Base-by-base conservation (phyloP, 1,284 basidiomycete genomes). In the Cerioporus squamosus region DNA sequence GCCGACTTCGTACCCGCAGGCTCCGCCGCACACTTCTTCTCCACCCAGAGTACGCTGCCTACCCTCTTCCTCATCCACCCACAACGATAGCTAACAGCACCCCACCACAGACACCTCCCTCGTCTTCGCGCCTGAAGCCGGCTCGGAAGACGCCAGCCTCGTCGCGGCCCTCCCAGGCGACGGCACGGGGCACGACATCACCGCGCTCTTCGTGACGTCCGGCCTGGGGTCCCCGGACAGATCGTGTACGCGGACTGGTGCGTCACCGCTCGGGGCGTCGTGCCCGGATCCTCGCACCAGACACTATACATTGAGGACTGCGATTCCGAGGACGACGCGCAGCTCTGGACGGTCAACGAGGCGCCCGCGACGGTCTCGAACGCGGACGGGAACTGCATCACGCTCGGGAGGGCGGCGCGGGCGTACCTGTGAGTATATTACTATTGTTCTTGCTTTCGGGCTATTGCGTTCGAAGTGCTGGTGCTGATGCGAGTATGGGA, bases 321-420 rank as follows among this genome's bases (percentile, higher is more conserved):
- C 45, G 57, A 62, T 42, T 8, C 44, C 7, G 47, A 26, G 42
- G 49, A 55, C 50, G 8, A 15, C n/a, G 36, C 45, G 8, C 56
- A 60, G 45, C 14, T 55, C 33, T 60, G 58, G 58, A 55, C 45
- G 33, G 5, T 60, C 20, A 53, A 53, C 45, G 53, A 24, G 39
- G 31, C 51, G 10, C 57, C 57, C 17, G 36, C 38, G 23, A 62
- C 60, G 23, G 39, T 63, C 36, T 63, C 61, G 23, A 63, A 63
- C 38, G 58, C 57, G 23, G 61, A 63, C 24, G 61, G 61, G 14
- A 63, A 63, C 57, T 63, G 61, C 52, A 39, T 59, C 10, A 57
- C 61, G 1, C 52, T 63, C 17, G 61, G 61, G 20, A 43, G 55
- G 33, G 42, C 61, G 7, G 58, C 58, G 9, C 44, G 51, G 38